phyloP scores from a whole-genome alignment of 495 filamentous ascomycete species.

The Podospora conica region DNA sequence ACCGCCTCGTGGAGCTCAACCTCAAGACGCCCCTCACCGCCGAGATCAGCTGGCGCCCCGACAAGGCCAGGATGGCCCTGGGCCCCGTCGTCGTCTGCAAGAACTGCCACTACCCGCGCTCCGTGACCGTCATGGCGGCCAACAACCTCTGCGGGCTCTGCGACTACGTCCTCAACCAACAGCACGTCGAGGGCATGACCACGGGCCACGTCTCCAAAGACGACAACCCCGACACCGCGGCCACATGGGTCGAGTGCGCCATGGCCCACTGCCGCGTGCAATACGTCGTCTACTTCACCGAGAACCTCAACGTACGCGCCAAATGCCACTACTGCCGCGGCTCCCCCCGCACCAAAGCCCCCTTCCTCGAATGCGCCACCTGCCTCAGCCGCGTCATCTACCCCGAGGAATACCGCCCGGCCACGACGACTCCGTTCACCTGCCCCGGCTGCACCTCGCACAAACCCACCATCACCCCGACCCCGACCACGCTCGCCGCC shows the following conservation, averaged over 20 bases:
- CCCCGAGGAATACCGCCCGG: conserved; percentile 33
- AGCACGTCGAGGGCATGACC: background rate
- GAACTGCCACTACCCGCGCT: conserved; percentile 37
- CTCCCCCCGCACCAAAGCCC: conserved; percentile 14
- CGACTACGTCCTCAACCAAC: conserved; percentile 5
- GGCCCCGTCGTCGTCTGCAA: conserved; percentile 37
- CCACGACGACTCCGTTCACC: conserved; percentile 20
- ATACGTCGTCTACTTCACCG: conserved; percentile 40
- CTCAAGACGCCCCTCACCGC: conserved; percentile 33
- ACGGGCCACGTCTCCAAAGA: conserved; percentile 24
- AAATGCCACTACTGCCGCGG: conserved; percentile 44
- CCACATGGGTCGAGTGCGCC: conserved; percentile 40
- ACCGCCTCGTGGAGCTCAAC: conserved; percentile 43
- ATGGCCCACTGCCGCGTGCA: conserved; percentile 36
- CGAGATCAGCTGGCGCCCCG: conserved; percentile 36
- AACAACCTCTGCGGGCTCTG: conserved; percentile 37
- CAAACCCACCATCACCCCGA: conserved; percentile 25
- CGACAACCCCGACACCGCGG: conserved; percentile 18
- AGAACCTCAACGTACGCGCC: conserved; percentile 32
- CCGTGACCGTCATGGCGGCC: conserved; percentile 39
- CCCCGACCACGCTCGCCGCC: conserved; percentile 27
- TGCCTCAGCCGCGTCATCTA: conserved; percentile 41
- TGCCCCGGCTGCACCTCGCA: conserved; percentile 34
- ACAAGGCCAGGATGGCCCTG: conserved; percentile 31
- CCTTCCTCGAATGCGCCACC: conserved; percentile 32